Base-by-base conservation (phyloP, 1,139 yeast species). In the Candida anutae region DNA sequence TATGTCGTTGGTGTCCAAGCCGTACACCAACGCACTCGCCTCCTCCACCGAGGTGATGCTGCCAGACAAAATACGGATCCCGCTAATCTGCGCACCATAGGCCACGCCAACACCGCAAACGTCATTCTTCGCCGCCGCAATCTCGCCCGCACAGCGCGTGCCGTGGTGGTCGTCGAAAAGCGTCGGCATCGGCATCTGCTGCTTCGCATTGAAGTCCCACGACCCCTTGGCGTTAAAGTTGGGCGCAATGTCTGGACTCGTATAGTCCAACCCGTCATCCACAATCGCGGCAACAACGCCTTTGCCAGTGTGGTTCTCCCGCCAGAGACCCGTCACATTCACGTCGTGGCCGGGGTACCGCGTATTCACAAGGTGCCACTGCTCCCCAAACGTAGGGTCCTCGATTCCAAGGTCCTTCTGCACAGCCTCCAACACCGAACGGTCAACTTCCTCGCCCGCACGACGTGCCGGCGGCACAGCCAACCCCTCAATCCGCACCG, bases 111-210 rank as follows among this genome's bases (percentile, higher is more conserved):
- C 69, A 20, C 98, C 98, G 58, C 99, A 93, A 13, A 67, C 77
- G 22, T 77, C 82, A 51, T 93, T 90, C 32, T 75, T 88, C 2
- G 79, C 94, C 2, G 85, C 87, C 0, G 96, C 96, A 32, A 93
- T 82, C 53, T 93, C 98, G 19, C 96, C 98, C 1, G 98, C 98
- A 61, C 99, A 93, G 42, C 99, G 66, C 1, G 99, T 93, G 3
- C 99, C 99, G 52, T 93, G 99, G 42, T 77, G 75, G 50, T 93
- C 98, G 50, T 83, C 94, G n/a, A 42, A 53, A 24, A 88, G 62
- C 34, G 77, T 62, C 6, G 98, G 99, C 38, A 70, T 73, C 1
- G 99, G 99, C 24, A 77, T 58, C 12, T 74, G 66, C 0, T 68
- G 67, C 42, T 83, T 79, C 43, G 76, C 82, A 49, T 93, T 93